These are phyloP conservation scores for Aspergillus sclerotiicarbonarius DNA, from an alignment of 495 filamentous ascomycete species.

Conservation along the genomic window DNA sequence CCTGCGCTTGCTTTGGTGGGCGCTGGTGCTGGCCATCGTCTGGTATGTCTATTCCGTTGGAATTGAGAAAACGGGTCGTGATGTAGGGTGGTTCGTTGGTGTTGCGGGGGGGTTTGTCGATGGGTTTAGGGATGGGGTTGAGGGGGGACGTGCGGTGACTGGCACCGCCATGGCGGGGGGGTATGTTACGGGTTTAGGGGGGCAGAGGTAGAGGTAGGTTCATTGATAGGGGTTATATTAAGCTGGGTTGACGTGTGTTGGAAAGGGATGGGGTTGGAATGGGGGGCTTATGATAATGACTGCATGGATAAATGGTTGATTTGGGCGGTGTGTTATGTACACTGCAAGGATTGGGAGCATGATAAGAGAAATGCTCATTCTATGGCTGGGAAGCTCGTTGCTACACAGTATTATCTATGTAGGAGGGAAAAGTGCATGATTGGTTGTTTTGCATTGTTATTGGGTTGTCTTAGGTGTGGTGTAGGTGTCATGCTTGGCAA, in stretches of 20 bases:
- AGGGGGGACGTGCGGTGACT: slow-evolving; percentile 16
- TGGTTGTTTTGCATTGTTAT: slow-evolving; percentile 1
- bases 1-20: slow-evolving; percentile 60
- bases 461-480: not conserved
- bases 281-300: not conserved
- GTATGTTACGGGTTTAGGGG: slow-evolving; percentile 7
- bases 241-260: no score
- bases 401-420: not conserved
- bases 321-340: not conserved
- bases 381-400: not conserved
- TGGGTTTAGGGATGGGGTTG: slow-evolving; percentile 41
- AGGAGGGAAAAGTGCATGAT: not conserved
- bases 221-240: not conserved
- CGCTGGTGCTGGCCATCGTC: slow-evolving; percentile 43
- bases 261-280: slow-evolving; percentile 1
- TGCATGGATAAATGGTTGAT: slow-evolving; percentile 1
- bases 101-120: slow-evolving; percentile 55
- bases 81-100: slow-evolving; percentile 55
- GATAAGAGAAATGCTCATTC: not conserved
- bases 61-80: slow-evolving; percentile 55
- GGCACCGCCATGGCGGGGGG: slow-evolving; percentile 12
- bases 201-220: not conserved
- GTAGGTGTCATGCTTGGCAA: not conserved
- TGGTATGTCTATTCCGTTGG: slow-evolving; percentile 64
- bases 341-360: not conserved